Conservation (phyloP, 768 basidiomycete genomes). For the Mycena vulgaris region DNA sequence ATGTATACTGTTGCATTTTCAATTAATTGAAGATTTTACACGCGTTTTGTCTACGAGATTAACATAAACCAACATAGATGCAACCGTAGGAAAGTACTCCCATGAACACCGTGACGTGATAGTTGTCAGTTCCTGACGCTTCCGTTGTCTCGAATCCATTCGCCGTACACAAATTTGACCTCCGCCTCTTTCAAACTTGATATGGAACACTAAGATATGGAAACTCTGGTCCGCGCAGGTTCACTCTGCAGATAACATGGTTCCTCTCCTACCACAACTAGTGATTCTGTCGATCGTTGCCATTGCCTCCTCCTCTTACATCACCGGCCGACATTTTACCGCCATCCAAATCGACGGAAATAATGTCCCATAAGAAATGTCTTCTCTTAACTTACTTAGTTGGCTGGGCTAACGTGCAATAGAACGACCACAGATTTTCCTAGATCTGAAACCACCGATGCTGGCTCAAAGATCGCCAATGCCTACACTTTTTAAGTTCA, state of each 20-base stretch:
- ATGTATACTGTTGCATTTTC: too few species aligned
- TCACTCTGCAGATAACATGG: not conserved
- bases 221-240: too few species aligned
- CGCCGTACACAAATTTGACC: too few species aligned
- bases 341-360: not conserved
- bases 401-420: not conserved
- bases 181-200: too few species aligned
- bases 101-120: too few species aligned
- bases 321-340: not conserved
- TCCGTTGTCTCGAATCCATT: too few species aligned
- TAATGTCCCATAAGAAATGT: not conserved
- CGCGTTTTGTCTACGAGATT: too few species aligned
- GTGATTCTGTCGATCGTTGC: not conserved
- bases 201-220: too few species aligned
- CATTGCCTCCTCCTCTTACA: not conserved
- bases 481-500: not conserved
- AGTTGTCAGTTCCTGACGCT: too few species aligned
- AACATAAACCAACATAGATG: too few species aligned
- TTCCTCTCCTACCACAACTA: not conserved
- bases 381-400: not conserved
- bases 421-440: constrained; percentile 4
- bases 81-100: too few species aligned
- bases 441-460: not conserved
- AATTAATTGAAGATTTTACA: too few species aligned
- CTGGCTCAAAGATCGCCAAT: not conserved